These are phyloP conservation scores for Brassica hybrid DNA, from an alignment of 441 rosid species.

Conservation along the genomic window DNA sequence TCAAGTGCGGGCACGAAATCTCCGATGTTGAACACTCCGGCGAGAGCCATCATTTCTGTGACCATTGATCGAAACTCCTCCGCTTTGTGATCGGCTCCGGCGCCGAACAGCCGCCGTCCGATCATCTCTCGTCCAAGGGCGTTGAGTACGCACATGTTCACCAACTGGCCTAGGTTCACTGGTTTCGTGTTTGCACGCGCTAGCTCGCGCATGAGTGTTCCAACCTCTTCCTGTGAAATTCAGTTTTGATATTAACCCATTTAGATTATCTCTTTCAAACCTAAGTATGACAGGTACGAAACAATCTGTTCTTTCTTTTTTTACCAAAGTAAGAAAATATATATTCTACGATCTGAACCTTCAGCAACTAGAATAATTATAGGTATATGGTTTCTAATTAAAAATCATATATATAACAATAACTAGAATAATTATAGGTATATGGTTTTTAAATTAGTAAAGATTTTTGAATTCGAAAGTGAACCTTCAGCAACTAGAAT, in stretches of 20 bases:
- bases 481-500: too few relatives aligned
- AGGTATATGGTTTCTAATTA: too few relatives aligned
- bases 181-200: constrained; percentile 42
- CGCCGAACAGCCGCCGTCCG: constrained; percentile 64
- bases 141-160: constrained; percentile 66
- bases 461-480: too few relatives aligned
- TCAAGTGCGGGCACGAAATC: constrained; percentile 69
- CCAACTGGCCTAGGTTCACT: constrained; percentile 62
- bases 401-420: too few relatives aligned
- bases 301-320: not conserved
- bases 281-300: not conserved
- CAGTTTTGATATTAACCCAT: not conserved
- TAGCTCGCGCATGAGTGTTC: constrained; percentile 49
- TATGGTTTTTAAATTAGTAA: too few relatives aligned
- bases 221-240: constrained; percentile 61
- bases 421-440: too few relatives aligned
- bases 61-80: constrained; percentile 76
- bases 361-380: not conserved
- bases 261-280: not conserved
- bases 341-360: not conserved
- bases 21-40: constrained; percentile 64
- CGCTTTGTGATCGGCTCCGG: constrained; percentile 59
- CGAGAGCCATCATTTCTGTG: constrained; percentile 55
- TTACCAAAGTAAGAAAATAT: not conserved
- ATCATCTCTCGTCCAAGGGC: constrained; percentile 80